phyloP scores from a whole-genome alignment of 2,329 filamentous ascomycete species.

The Falciphora oryzae region DNA sequence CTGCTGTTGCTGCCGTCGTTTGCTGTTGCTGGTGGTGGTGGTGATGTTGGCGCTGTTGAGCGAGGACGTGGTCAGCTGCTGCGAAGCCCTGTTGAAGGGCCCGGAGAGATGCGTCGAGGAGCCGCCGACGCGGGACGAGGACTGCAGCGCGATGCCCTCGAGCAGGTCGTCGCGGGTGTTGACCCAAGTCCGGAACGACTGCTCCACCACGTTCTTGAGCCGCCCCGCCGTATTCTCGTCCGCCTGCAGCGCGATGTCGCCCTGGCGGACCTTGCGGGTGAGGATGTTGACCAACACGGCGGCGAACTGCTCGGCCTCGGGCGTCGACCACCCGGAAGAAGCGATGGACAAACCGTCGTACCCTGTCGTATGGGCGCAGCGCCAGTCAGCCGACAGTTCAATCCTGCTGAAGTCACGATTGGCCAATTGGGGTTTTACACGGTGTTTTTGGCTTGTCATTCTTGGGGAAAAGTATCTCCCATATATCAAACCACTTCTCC shows the following conservation, averaged over 20 bases:
- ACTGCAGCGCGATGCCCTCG: slow-evolving; percentile 9
- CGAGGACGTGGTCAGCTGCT: slow-evolving; percentile 6
- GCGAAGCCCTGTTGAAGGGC: slow-evolving; percentile 8
- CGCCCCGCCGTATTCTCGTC: slow-evolving; percentile 15
- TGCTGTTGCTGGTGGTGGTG: not conserved
- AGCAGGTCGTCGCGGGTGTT: slow-evolving; percentile 15
- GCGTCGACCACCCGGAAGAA: slow-evolving; percentile 12
- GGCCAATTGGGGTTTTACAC: slow-evolving; percentile 15
- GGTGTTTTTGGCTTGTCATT: slow-evolving; percentile 17
- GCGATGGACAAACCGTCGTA: slow-evolving; percentile 14
- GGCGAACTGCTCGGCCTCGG: slow-evolving; percentile 18
- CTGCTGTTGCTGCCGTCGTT: no score
- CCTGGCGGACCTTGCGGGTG: slow-evolving; percentile 19
- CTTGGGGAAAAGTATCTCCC: slow-evolving; percentile 21
- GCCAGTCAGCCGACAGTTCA: not conserved
- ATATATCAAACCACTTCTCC: slow-evolving; percentile 25
- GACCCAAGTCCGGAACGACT: slow-evolving; percentile 19
- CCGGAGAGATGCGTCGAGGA: slow-evolving; percentile 13
- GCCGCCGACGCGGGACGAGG: slow-evolving; percentile 12
- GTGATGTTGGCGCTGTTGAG: not conserved
- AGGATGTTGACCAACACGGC: slow-evolving; percentile 21
- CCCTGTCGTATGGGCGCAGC: slow-evolving; percentile 11
- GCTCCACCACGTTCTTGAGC: slow-evolving; percentile 17
- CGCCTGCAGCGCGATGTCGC: slow-evolving; percentile 17
- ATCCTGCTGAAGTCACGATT: not conserved